phyloP scores from a whole-genome alignment of 371 early-diverging fungal genomes.

The Parasitella parasitica region DNA sequence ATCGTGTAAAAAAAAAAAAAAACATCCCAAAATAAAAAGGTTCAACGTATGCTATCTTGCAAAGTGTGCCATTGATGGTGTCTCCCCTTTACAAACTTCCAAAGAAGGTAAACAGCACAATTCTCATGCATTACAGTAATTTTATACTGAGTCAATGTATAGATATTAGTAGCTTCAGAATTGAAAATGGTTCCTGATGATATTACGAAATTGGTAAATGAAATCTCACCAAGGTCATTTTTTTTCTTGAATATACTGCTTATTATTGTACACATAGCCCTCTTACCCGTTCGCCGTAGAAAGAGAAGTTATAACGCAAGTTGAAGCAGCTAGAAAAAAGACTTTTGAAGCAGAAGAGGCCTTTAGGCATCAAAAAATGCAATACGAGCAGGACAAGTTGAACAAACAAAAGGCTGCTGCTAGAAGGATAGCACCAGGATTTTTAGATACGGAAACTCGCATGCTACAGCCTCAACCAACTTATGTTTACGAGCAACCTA shows the following conservation, averaged over 20 bases:
- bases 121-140: neutral
- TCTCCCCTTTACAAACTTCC: conserved; percentile 51
- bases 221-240: neutral
- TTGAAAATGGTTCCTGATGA: conserved; percentile 41
- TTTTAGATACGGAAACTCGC: conserved; percentile 55
- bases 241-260: neutral
- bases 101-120: conserved; percentile 34
- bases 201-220: conserved; percentile 32
- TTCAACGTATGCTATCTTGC: conserved; percentile 49
- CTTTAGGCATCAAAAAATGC: neutral
- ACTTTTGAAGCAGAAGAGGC: conserved; percentile 21
- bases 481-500: conserved; percentile 30
- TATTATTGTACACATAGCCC: no score
- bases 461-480: conserved; percentile 47
- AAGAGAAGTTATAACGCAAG: conserved; percentile 37
- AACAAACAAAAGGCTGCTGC: conserved; percentile 50
- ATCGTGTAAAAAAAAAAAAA: neutral
- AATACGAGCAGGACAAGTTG: conserved; percentile 37
- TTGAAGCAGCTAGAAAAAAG: conserved; percentile 27
- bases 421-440: conserved; percentile 59
- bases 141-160: neutral
- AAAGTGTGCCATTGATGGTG: conserved; percentile 54
- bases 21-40: conserved; percentile 30
- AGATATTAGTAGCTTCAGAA: conserved; percentile 38
- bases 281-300: conserved; percentile 44